Evolutionary conservation across 768 basidiomycete species (phyloP), one percentile per base, ranked within the genome.

Genomic region (Trichaptum fuscoviolaceum): DNA sequence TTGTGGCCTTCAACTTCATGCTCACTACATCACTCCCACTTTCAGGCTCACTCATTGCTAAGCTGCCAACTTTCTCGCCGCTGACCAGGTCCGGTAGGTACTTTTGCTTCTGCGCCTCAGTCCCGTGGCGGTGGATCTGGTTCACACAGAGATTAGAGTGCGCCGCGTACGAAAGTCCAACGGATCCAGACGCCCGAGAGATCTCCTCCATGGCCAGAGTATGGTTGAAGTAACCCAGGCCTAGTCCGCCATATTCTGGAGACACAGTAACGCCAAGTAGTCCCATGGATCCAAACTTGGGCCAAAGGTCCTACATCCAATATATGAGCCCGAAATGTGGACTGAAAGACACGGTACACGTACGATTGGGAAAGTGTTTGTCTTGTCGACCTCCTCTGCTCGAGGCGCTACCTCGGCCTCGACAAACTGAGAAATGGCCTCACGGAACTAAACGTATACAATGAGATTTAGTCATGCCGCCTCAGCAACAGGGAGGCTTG

Each of bases 11-110:
- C 66, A 95, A 79, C 71, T 82, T 83, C 96, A 98, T 98, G 73
- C 92, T 93, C 23, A 97, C 88, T n/a, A 98, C 95, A 77, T 98
- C 95, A 72, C 93, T 95, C 66, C 96, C 96, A 71, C 90, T 88
- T 18, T 91, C 93, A 1, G 90, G 83, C 79, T 98, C 96, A 71
- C 91, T 93, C 96, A 98, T 98, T 1, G 96, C 96, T 68, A 98
- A 80, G 70, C 91, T 89, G 52, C 96, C 96, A 34, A 98, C 85
- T 74, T 92, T 90, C 73, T 81, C 85, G 24, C 96, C 96, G 30
- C 85, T 82, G 42, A 96, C 79, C 59, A 97, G 82, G 72, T 89
- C 88, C 4, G 90, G 87, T 5, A 98, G 84, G 75, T 95, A 96
- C 75, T 91, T 92, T 65, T 79, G 77, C 76, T 95, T 95, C 79